A percentile compares a stretch with the other conserved stretches of the same genome.
Evolutionary conservation across 2,329 filamentous ascomycete genomes (phyloP).

Genomic region (Beauveria australis): DNA sequence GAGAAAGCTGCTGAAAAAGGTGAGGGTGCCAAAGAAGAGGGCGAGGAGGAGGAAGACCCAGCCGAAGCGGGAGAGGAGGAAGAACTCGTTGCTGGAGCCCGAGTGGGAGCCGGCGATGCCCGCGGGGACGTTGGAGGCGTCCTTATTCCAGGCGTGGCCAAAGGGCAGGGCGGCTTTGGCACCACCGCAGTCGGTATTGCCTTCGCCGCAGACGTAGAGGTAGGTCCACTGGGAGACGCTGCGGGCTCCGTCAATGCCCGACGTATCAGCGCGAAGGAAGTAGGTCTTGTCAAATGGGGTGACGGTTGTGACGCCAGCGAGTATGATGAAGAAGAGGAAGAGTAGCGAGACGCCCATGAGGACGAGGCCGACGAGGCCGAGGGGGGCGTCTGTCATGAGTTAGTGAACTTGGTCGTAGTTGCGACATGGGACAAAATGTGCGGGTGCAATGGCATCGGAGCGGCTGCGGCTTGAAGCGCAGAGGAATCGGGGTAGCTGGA

Average conservation of each 20-base stretch:
- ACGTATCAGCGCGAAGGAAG: slow-evolving; percentile 76
- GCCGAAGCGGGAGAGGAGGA: slow-evolving; percentile 81
- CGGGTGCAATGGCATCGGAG: background rate
- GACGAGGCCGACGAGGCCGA: slow-evolving; percentile 36
- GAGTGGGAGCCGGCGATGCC: slow-evolving; percentile 44
- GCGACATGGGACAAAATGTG: too few species aligned
- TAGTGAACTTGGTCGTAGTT: background rate
- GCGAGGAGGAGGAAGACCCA: slow-evolving; percentile 86
- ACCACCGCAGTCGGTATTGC: slow-evolving; percentile 55
- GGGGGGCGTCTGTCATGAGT: slow-evolving; percentile 26
- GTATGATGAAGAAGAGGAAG: slow-evolving; percentile 51
- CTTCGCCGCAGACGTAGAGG: slow-evolving; percentile 69
- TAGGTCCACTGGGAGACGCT: slow-evolving; percentile 76
- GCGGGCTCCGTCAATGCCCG: slow-evolving; percentile 61
- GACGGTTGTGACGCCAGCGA: slow-evolving; percentile 42
- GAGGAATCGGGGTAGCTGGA: background rate
- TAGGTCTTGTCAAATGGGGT: slow-evolving; percentile 65
- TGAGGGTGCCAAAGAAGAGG: slow-evolving; percentile 65
- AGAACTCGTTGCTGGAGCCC: slow-evolving; percentile 55
- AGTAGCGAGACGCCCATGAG: slow-evolving; percentile 44
- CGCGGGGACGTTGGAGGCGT: slow-evolving; percentile 33
- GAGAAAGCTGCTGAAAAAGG: slow-evolving; percentile 60
- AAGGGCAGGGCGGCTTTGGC: slow-evolving; percentile 58
- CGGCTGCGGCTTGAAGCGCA: background rate
- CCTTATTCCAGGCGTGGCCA: slow-evolving; percentile 58